Conservation (phyloP, 2,329 filamentous ascomycete genomes). For the Aspergillus sp. region DNA sequence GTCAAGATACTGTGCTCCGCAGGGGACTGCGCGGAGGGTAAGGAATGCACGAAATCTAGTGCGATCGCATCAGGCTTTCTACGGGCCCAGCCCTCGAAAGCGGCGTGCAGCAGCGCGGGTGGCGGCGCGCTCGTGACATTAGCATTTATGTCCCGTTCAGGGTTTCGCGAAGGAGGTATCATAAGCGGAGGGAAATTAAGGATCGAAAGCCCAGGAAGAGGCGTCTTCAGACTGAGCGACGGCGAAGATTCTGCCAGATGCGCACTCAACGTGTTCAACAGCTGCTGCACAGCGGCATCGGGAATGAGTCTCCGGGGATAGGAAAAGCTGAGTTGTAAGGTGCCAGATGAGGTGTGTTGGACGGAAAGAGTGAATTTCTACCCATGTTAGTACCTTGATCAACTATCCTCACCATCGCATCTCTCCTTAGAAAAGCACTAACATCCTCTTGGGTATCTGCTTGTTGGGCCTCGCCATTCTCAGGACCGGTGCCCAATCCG, state of each 20-base stretch:
- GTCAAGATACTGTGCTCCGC: slow-evolving; percentile 24
- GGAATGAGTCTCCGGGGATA: slow-evolving; percentile 20
- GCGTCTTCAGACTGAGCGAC: slow-evolving; percentile 2
- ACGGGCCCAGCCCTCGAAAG: slow-evolving; percentile 25
- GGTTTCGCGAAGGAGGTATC: slow-evolving; percentile 17
- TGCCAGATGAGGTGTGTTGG: slow-evolving; percentile 1
- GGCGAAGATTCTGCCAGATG: slow-evolving; percentile 14
- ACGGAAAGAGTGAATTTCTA: slow-evolving; percentile 17
- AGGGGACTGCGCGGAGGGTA: slow-evolving; percentile 12
- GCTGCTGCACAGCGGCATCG: slow-evolving; percentile 16
- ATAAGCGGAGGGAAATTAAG: slow-evolving; percentile 25
- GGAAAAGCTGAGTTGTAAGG: slow-evolving; percentile 15
- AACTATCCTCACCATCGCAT: background rate
- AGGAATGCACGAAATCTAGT: slow-evolving; percentile 26
- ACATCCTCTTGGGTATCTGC: slow-evolving; percentile 9
- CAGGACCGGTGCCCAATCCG: slow-evolving; percentile 10
- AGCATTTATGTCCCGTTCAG: slow-evolving; percentile 4
- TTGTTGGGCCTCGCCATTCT: slow-evolving; percentile 14
- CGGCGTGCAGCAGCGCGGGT: slow-evolving; percentile 21
- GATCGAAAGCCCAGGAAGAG: slow-evolving; percentile 18
- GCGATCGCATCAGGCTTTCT: slow-evolving; percentile 21
- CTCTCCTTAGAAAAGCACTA: slow-evolving; percentile 3
- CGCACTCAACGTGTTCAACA: slow-evolving; percentile 16
- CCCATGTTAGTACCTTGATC: slow-evolving; percentile 5
- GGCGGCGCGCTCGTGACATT: background rate